phyloP scores from a whole-genome alignment of 2,329 filamentous ascomycete species.

The Fusarium begoniae region DNA sequence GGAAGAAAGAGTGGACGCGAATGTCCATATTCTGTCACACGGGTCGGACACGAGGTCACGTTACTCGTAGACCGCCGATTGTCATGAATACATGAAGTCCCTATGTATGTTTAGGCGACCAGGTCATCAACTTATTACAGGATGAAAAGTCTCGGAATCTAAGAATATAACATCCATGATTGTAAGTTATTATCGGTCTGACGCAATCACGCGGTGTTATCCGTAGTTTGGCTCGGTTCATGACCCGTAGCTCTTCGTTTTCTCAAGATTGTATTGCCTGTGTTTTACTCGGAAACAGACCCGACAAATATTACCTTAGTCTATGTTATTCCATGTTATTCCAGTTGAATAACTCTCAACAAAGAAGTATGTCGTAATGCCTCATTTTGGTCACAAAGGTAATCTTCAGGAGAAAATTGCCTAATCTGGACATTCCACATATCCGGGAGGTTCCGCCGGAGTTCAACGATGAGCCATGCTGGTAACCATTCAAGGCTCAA shows the following conservation, averaged over 20 bases:
- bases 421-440: not conserved
- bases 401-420: not conserved
- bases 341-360: not conserved
- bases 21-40: not conserved
- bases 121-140: not conserved
- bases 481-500: not conserved
- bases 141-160: not conserved
- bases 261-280: not conserved
- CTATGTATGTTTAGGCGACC: not conserved
- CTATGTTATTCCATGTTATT: not conserved
- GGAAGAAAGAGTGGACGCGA: not conserved
- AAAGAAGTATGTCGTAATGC: not conserved
- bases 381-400: not conserved
- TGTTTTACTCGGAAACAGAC: not conserved
- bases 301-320: not conserved
- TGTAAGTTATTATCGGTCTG: not conserved
- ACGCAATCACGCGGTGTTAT: not conserved
- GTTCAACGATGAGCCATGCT: not conserved
- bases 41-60: constrained; percentile 16
- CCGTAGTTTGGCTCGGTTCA: not conserved
- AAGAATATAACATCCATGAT: not conserved
- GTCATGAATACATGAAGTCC: not conserved
- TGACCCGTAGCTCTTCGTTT: not conserved
- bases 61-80: not conserved
- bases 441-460: not conserved